Evolutionary conservation across 2,329 filamentous ascomycete species (phyloP).

Genomic region (Epichloe baconii): DNA sequence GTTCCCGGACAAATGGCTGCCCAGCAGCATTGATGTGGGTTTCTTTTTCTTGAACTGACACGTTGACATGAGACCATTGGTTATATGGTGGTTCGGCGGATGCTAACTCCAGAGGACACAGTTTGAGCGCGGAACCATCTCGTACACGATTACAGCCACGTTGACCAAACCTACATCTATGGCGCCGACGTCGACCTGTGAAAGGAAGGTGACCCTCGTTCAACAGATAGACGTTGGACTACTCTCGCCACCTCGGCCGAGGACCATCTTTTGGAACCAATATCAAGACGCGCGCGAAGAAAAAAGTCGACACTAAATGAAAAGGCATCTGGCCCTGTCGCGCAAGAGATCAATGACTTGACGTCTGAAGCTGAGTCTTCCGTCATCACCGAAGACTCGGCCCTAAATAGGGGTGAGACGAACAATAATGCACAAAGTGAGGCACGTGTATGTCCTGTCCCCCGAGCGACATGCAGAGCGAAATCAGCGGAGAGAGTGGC

Average conservation of each 20-base stretch:
- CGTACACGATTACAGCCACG: slow-evolving; percentile 82
- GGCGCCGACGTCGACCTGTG: slow-evolving; percentile 64
- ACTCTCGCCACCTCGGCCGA: slow-evolving; percentile 59
- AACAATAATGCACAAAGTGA: slow-evolving; percentile 21
- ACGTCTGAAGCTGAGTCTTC: slow-evolving; percentile 24
- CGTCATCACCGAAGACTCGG: slow-evolving; percentile 25
- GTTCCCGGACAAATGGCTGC: slow-evolving; percentile 55
- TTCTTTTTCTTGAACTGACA: not conserved
- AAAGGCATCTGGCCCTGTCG: slow-evolving; percentile 26
- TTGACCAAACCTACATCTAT: slow-evolving; percentile 82
- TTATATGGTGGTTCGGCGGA: not conserved
- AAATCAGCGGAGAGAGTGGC: slow-evolving; percentile 57
- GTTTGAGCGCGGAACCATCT: slow-evolving; percentile 92
- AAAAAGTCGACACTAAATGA: slow-evolving; percentile 41
- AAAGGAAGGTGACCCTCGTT: slow-evolving; percentile 65
- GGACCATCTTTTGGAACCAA: slow-evolving; percentile 80
- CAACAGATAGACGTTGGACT: slow-evolving; percentile 77
- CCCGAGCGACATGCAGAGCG: slow-evolving; percentile 48
- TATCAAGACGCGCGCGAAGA: slow-evolving; percentile 56
- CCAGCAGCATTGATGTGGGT: slow-evolving; percentile 91
- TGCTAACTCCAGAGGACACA: slow-evolving; percentile 24
- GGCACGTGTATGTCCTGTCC: slow-evolving; percentile 12
- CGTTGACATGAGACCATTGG: not conserved
- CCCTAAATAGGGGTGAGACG: slow-evolving; percentile 15
- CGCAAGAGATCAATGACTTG: slow-evolving; percentile 25